Evolutionary conservation across 2,329 filamentous ascomycete species (phyloP).

Genomic region (Trichoderma guizhouense): DNA sequence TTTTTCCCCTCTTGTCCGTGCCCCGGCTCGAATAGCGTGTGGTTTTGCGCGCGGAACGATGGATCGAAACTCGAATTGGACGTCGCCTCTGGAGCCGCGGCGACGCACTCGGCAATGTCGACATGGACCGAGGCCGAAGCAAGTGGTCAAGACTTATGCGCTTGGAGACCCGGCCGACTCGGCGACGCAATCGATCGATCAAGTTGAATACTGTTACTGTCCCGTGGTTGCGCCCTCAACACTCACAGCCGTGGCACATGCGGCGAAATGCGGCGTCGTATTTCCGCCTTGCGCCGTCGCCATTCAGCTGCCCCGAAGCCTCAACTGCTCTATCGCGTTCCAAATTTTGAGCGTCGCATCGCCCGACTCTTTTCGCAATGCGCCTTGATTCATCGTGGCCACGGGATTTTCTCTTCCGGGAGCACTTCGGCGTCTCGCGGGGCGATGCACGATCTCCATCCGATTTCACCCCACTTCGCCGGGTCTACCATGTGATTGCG

Average conservation of each 20-base stretch:
- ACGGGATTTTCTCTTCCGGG: background rate
- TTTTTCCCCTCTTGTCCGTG: constrained; percentile 25
- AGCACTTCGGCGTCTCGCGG: constrained; percentile 15
- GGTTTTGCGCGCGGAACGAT: constrained; percentile 17
- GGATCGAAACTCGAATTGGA: constrained; percentile 15
- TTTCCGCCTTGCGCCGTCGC: constrained; percentile 8
- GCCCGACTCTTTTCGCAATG: background rate
- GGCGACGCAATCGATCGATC: constrained; percentile 10
- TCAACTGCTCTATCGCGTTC: background rate
- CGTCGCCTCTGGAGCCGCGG: constrained; percentile 20
- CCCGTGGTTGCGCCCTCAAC: background rate
- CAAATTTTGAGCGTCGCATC: background rate
- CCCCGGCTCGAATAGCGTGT: constrained; percentile 14
- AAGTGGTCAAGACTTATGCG: background rate
- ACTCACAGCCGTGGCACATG: background rate
- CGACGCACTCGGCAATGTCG: constrained; percentile 15
- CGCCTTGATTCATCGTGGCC: background rate
- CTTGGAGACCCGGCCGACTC: background rate
- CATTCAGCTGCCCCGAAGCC: background rate
- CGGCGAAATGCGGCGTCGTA: constrained; percentile 13
- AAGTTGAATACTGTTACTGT: background rate
- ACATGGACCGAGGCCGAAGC: background rate
- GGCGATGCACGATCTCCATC: constrained; percentile 9
- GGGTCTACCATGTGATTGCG: background rate
- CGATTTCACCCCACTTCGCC: constrained; percentile 16